Conservation (phyloP, 495 filamentous ascomycete genomes). For the Aspergillus taichungensis region DNA sequence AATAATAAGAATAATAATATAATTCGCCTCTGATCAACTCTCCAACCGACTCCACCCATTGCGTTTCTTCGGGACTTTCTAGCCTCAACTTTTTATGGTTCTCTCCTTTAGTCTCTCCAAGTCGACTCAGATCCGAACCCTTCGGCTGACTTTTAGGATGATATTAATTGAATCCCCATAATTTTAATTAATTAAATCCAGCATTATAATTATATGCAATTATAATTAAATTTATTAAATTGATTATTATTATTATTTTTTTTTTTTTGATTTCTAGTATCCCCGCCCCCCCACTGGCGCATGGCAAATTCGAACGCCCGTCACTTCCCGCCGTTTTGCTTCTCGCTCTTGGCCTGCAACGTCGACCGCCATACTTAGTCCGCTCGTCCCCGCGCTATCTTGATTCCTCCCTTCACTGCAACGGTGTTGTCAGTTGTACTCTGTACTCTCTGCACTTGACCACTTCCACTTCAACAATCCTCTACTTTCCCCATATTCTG, state of each 20-base stretch:
- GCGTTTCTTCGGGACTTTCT: constrained; percentile 18
- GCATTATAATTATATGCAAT: neutral
- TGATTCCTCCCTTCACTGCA: neutral
- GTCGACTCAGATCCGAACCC: too few relatives aligned
- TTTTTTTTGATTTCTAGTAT: constrained; percentile 1
- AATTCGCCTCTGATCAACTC: constrained; percentile 2
- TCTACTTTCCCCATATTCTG: neutral
- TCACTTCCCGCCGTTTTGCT: neutral
- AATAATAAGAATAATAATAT: neutral
- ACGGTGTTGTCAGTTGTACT: too few relatives aligned
- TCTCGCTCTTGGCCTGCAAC: neutral
- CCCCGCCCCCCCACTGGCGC: constrained; percentile 5
- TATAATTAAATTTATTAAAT: neutral
- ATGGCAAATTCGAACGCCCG: constrained; percentile 10
- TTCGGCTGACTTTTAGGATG: too few relatives aligned
- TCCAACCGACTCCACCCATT: constrained; percentile 10
- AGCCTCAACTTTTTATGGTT: constrained; percentile 4
- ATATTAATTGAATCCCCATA: neutral
- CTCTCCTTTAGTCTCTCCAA: neutral
- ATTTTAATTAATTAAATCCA: neutral
- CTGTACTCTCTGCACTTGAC: too few relatives aligned
- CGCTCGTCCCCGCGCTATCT: neutral
- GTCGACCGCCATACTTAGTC: neutral
- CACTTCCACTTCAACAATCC: neutral
- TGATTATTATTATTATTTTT: constrained; percentile 3